Conservation (phyloP, 306 rosid species). For the Malus orientalis region DNA sequence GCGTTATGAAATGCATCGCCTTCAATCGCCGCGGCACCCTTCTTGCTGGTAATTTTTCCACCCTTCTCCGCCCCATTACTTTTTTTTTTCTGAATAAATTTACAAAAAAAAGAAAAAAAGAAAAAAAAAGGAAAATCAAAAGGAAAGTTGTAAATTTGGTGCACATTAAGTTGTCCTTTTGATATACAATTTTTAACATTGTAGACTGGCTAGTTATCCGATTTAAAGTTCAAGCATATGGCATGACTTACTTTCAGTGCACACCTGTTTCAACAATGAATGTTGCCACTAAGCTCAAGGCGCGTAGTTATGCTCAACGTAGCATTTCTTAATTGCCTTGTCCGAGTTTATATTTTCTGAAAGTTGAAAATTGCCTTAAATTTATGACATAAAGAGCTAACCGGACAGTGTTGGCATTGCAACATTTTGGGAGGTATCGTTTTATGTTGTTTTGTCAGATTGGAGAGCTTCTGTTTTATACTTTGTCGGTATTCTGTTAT, state of each 20-base stretch:
- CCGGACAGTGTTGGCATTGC: not conserved
- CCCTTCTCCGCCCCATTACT: not conserved
- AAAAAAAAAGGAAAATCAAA: too few relatives aligned
- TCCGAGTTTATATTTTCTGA: not conserved
- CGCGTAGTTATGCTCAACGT: not conserved
- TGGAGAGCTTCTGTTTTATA: not conserved
- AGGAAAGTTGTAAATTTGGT: not conserved
- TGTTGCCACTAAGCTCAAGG: not conserved
- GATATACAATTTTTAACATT: not conserved
- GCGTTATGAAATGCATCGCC: constrained; percentile 85
- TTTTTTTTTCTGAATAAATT: not conserved
- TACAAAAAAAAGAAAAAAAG: not conserved
- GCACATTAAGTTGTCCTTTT: not conserved
- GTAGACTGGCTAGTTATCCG: not conserved
- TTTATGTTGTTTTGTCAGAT: not conserved
- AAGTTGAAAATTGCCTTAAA: too few relatives aligned
- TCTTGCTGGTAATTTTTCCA: constrained; percentile 61
- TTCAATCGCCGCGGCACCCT: constrained; percentile 96
- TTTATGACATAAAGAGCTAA: not conserved
- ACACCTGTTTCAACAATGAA: not conserved
- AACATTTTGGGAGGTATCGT: not conserved
- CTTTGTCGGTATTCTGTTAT: not conserved
- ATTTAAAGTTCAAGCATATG: not conserved
- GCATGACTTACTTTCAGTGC: not conserved
- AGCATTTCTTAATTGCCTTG: not conserved